Conservation (phyloP, 306 rosid genomes). For the Prunus mume region DNA sequence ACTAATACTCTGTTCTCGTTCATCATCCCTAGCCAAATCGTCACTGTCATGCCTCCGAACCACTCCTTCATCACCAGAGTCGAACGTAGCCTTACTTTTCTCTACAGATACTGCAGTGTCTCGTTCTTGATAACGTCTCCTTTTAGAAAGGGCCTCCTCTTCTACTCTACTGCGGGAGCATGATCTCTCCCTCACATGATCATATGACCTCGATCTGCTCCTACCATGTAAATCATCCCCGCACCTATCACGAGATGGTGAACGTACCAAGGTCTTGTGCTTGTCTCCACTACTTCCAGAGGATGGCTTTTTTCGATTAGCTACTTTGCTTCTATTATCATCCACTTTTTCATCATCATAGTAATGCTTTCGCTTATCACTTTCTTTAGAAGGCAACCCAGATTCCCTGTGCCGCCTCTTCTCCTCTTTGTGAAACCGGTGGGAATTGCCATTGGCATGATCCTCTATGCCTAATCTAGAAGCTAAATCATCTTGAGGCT, state of each 20-base stretch:
- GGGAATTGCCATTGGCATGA: conserved; percentile 41
- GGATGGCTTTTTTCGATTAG: conserved; percentile 27
- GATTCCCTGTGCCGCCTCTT: conserved; percentile 32
- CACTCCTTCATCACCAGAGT: conserved; percentile 44
- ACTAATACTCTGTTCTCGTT: conserved; percentile 37
- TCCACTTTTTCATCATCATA: conserved; percentile 32
- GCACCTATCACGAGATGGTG: conserved; percentile 39
- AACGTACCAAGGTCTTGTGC: conserved; percentile 22
- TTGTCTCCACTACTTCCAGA: conserved; percentile 55
- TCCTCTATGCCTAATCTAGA: conserved; percentile 27
- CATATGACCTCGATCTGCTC: conserved; percentile 65
- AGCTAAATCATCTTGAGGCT: conserved; percentile 25
- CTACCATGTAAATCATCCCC: conserved; percentile 19
- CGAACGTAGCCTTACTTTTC: conserved; percentile 32
- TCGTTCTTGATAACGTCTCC: conserved; percentile 33
- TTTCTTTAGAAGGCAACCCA: conserved; percentile 36
- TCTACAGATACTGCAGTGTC: conserved; percentile 29
- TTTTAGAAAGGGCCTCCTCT: conserved; percentile 53
- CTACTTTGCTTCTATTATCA: conserved; percentile 31
- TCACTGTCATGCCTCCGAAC: conserved; percentile 17
- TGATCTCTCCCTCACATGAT: conserved; percentile 57
- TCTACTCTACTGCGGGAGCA: conserved; percentile 54
- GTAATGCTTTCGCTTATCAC: conserved; percentile 35
- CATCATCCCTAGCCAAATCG: conserved; percentile 45
- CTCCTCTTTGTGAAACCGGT: conserved; percentile 37